These are phyloP conservation scores for Arthrobotrys megalospora DNA, from an alignment of 2,329 filamentous ascomycete genomes.

Conservation along the genomic window DNA sequence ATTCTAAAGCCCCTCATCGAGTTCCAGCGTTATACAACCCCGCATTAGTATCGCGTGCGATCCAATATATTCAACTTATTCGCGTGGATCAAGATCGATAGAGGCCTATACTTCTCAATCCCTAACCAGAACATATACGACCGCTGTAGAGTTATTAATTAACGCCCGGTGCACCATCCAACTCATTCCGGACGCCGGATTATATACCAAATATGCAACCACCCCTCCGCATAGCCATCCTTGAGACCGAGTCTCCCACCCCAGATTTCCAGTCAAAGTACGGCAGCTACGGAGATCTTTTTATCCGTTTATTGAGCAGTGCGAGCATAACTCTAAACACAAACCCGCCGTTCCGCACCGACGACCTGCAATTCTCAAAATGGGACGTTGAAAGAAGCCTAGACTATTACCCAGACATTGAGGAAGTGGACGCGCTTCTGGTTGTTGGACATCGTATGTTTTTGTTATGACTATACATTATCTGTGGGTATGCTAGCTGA, in stretches of 20 bases:
- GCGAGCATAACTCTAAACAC: conserved; percentile 70
- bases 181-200: neutral
- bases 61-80: neutral
- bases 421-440: conserved; percentile 84
- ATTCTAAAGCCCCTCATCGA: conserved; percentile 4
- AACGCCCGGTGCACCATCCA: neutral
- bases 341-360: conserved; percentile 68
- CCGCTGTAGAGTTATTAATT: neutral
- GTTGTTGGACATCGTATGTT: conserved; percentile 79
- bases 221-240: conserved; percentile 84
- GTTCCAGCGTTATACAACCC: neutral
- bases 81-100: neutral
- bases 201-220: conserved; percentile 47
- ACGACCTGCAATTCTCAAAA: conserved; percentile 70
- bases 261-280: conserved; percentile 76
- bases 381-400: conserved; percentile 79
- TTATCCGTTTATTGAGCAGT: conserved; percentile 74
- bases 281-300: conserved; percentile 80
- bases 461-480: neutral
- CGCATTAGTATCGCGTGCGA: conserved; percentile 2
- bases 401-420: conserved; percentile 79
- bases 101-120: neutral
- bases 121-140: neutral
- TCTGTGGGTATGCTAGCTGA: conserved; percentile 25
- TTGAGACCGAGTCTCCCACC: conserved; percentile 87